A percentile compares a stretch with the other conserved stretches of the same genome.
Evolutionary conservation across 2,329 filamentous ascomycete genomes (phyloP).

Genomic region (Clarireedia monteithiana): DNA sequence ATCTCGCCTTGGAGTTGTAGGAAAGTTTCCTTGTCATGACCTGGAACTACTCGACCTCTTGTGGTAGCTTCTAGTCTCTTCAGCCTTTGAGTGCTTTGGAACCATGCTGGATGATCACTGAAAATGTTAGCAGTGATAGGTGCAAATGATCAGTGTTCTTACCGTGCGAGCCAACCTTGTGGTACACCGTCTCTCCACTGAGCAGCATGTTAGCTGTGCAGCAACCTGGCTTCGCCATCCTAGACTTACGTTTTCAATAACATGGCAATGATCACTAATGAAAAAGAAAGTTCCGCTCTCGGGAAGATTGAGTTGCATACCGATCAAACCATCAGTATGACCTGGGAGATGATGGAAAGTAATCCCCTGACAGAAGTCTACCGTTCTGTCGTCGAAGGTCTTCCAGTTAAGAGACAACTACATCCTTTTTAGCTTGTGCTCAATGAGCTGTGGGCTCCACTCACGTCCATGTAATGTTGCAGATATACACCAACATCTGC

Average conservation of each 20-base stretch:
- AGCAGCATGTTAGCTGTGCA: not conserved
- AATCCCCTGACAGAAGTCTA: slow-evolving; percentile 35
- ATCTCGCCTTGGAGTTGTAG: slow-evolving; percentile 22
- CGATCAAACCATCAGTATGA: slow-evolving; percentile 25
- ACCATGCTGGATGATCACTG: slow-evolving; percentile 29
- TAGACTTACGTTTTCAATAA: slow-evolving; percentile 26
- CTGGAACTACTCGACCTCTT: slow-evolving; percentile 22
- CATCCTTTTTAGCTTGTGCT: slow-evolving; percentile 10
- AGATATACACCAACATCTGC: slow-evolving; percentile 35
- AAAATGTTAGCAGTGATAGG: not conserved
- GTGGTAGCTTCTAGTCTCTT: slow-evolving; percentile 27
- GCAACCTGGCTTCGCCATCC: not conserved
- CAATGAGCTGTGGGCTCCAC: not conserved
- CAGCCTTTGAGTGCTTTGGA: slow-evolving; percentile 27
- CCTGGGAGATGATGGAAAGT: slow-evolving; percentile 25
- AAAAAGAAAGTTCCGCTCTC: slow-evolving; percentile 30
- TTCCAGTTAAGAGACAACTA: slow-evolving; percentile 35
- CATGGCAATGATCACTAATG: slow-evolving; percentile 30
- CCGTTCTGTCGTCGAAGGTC: slow-evolving; percentile 33
- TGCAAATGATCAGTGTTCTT: not conserved
- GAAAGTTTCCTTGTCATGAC: slow-evolving; percentile 25
- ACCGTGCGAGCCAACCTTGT: slow-evolving; percentile 30
- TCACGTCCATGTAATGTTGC: slow-evolving; percentile 26
- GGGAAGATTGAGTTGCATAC: slow-evolving; percentile 29
- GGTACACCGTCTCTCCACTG: slow-evolving; percentile 26